phyloP scores from a whole-genome alignment of 306 rosid genomes.

The Vicia faba region DNA sequence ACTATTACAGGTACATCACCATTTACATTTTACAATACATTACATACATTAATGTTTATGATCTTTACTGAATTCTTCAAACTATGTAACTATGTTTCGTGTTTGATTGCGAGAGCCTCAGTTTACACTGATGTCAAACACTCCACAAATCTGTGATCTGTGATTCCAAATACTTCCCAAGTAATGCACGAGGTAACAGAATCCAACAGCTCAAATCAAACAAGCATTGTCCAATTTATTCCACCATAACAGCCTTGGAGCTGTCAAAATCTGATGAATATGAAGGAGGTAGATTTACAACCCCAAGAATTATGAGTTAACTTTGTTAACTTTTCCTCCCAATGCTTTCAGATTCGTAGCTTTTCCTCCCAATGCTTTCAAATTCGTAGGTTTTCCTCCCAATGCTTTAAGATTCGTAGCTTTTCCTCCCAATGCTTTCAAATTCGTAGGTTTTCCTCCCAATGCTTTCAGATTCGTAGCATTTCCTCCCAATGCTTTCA shows the following conservation, averaged over 20 bases:
- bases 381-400: too few relatives aligned
- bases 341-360: slow-evolving; percentile 62
- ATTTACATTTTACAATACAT: not conserved
- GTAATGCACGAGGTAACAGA: slow-evolving; percentile 1
- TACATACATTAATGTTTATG: not conserved
- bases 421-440: slow-evolving; percentile 66
- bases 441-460: slow-evolving; percentile 52
- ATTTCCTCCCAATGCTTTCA: slow-evolving; percentile 45
- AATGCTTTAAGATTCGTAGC: too few relatives aligned
- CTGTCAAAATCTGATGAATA: slow-evolving; percentile 30
- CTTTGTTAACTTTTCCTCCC: slow-evolving; percentile 57
- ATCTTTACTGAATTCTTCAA: slow-evolving; percentile 2
- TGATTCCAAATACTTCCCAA: slow-evolving; percentile 14
- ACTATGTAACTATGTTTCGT: slow-evolving; percentile 9
- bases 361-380: too few relatives aligned
- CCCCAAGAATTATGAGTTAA: slow-evolving; percentile 24
- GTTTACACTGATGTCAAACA: slow-evolving; percentile 23
- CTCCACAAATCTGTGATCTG: slow-evolving; percentile 19
- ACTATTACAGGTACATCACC: too few relatives aligned
- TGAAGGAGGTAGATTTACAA: slow-evolving; percentile 1
- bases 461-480: too few relatives aligned
- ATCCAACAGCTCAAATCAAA: slow-evolving; percentile 34
- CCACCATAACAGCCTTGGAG: slow-evolving; percentile 13
- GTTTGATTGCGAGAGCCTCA: slow-evolving; percentile 2
- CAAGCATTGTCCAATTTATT: slow-evolving; percentile 11